Evolutionary conservation across 2,329 filamentous ascomycete species (phyloP), one percentile per base, ranked within the genome.

Genomic region (Colletotrichum theobromicola): DNA sequence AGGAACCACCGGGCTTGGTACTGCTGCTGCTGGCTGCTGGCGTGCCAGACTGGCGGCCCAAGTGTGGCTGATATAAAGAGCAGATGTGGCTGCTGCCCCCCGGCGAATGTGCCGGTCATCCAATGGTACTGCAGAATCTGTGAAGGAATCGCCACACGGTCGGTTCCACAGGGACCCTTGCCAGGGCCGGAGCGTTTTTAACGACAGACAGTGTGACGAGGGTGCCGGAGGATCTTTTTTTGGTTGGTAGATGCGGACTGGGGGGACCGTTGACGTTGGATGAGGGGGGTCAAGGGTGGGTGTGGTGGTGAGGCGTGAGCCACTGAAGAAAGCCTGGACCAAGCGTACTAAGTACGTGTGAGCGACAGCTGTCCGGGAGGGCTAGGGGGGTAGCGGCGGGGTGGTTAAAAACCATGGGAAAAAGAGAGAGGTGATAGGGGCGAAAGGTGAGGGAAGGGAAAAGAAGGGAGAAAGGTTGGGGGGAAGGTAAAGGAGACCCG

Each of bases 361-460:
- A 50, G 42, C 55, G 15, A 26, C 66, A 34, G 55, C 7, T 3
- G 32, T 32, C 8, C 55, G 53, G 28, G 66, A 68, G 66, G 24
- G 26, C 26, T 46, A 15, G 55, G 61, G 61, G 61, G 34, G 35
- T 30, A 37, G 21, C 9, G 21, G 34, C 7, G 32, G 18, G 60
- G 34, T 35, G 32, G 15, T 21, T 13, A 37, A 64, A 15, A 37
- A 42, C 5, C 42, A 21, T 7, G n/a, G 61, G 26, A 26, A 30
- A 64, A n/a, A 64, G 16, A 50, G 42, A 64, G 35, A 37, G 64
- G 57, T 61, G 16, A 61, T 21, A 75, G 72, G 70, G 79, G 78
- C 76, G 76, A 79, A 69, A 75, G 34, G 70, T 70, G 70, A 79
- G 75, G 75, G 71, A 70, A 60, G 57, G 30, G 32, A 76, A 76